Base-by-base conservation (phyloP, 495 filamentous ascomycete species). In the Mycothermus thermophilus region DNA sequence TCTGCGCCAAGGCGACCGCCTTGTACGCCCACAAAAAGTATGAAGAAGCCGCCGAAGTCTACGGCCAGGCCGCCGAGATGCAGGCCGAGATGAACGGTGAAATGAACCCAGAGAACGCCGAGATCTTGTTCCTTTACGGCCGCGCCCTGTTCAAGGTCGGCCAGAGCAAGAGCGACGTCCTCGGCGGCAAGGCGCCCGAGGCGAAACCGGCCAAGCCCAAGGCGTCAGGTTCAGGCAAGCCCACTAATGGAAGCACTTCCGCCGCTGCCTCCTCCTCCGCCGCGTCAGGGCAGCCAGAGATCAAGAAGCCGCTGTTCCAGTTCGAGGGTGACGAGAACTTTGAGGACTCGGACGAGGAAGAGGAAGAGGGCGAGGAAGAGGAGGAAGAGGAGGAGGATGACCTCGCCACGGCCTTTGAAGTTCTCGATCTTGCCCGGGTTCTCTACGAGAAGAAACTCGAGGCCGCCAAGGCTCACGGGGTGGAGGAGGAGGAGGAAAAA, bases 321-420 rank as follows among this genome's bases (percentile, higher is more conserved):
- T 93, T 96, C 47, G 81, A 77, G 1, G 92, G 92, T 27, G 90
- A 95, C 44, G 88, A 94, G 55, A 86, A 92, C 48, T 93, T 80
- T 58, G 83, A 83, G 23, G 79, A 84, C 30, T 78, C 77, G 1
- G 84, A 86, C 18, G 80, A 77, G 19, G 67, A 68, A 23, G 62
- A 60, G 12, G 60, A 43, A 16, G 57, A 57, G 25, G 56, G 31
- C 5, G 62, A 49, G 2, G 68, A 67, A 8, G 67, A 59, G 8
- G 77, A 73, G 6, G 75, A 77, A 1, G 82, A 83, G 34, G 81
- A 87, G 9, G 85, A 94, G 10, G 90, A 97, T 46, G 88, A 95
- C 49, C 82, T 93, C 42, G 79, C 72, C 6, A 77, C 74, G 33
- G 90, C 92, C 4, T 96, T 84, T 56, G 84, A 96, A 48, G 76